phyloP scores from a whole-genome alignment of 805 yeast genomes.

The Dipodascopsis uninucleata region DNA sequence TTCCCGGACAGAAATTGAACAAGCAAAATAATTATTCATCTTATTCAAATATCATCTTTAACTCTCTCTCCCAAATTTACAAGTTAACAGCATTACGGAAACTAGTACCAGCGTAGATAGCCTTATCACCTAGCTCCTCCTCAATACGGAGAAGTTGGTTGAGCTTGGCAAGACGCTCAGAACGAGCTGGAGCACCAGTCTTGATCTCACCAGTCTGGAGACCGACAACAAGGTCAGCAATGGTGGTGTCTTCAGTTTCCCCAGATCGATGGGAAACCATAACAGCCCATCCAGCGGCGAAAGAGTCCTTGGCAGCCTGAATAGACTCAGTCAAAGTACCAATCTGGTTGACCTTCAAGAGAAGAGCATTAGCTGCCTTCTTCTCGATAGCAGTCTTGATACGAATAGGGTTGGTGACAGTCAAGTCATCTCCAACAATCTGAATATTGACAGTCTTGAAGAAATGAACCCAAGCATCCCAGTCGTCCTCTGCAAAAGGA shows the following conservation, averaged over 20 bases:
- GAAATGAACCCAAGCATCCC: conserved; percentile 97
- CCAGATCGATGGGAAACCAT: conserved; percentile 99
- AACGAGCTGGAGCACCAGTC: conserved; percentile 99
- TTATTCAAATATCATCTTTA: neutral
- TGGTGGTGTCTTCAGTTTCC: conserved; percentile 98
- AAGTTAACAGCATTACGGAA: conserved; percentile 21
- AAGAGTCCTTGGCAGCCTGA: conserved; percentile 93
- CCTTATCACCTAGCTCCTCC: conserved; percentile 98
- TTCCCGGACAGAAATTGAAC: too few relatives aligned
- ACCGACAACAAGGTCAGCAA: conserved; percentile 97
- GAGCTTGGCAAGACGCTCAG: conserved; percentile 98
- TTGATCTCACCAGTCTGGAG: conserved; percentile 97
- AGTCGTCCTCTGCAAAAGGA: conserved; percentile 99
- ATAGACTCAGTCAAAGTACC: conserved; percentile 96
- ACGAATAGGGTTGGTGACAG: conserved; percentile 96
- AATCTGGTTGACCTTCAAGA: conserved; percentile 98
- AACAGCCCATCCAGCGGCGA: conserved; percentile 98
- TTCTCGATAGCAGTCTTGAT: conserved; percentile 92
- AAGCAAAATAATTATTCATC: neutral
- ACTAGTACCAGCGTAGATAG: conserved; percentile 48
- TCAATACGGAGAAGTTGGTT: conserved; percentile 98
- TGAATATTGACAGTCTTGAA: conserved; percentile 54
- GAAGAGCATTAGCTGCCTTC: conserved; percentile 91
- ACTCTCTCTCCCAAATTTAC: conserved; percentile 9
- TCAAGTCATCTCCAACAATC: conserved; percentile 96